Conservation (phyloP, 2,329 filamentous ascomycete genomes). For the Colletotrichum shisoi region DNA sequence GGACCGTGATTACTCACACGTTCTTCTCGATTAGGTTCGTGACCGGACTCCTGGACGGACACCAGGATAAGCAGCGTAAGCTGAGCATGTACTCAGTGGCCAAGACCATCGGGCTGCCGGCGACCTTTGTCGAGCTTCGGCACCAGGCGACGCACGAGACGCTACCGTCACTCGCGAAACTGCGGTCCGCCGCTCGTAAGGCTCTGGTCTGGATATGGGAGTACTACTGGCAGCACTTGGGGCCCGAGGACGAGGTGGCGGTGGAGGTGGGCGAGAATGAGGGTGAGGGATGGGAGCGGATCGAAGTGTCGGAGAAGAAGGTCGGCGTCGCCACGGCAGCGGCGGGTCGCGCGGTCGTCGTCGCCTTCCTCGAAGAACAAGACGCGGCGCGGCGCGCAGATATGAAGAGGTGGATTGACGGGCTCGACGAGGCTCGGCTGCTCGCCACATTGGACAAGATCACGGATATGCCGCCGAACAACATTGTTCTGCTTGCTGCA, state of each 20-base stretch:
- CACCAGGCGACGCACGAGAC: slow-evolving; percentile 93
- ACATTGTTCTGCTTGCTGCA: slow-evolving; percentile 54
- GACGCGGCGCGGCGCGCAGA: slow-evolving; percentile 44
- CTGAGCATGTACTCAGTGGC: slow-evolving; percentile 77
- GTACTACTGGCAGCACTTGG: slow-evolving; percentile 77
- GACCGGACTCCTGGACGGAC: slow-evolving; percentile 78
- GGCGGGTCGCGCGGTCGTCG: slow-evolving; percentile 49
- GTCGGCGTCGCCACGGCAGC: slow-evolving; percentile 20
- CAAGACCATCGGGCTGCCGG: slow-evolving; percentile 72
- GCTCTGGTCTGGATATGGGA: slow-evolving; percentile 87
- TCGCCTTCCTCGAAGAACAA: slow-evolving; percentile 51
- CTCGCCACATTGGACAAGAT: slow-evolving; percentile 52
- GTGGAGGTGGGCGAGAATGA: slow-evolving; percentile 5
- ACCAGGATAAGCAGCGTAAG: slow-evolving; percentile 72
- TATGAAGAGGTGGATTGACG: slow-evolving; percentile 47
- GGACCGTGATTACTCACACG: slow-evolving; percentile 4
- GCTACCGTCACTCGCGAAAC: slow-evolving; percentile 75
- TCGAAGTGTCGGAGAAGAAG: slow-evolving; percentile 38
- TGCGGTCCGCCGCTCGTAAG: slow-evolving; percentile 73
- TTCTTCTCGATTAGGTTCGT: slow-evolving; percentile 67
- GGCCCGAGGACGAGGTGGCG: slow-evolving; percentile 41
- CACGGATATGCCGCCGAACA: slow-evolving; percentile 52
- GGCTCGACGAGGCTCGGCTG: slow-evolving; percentile 51
- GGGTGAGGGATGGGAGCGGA: too few relatives aligned
- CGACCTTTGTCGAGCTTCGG: slow-evolving; percentile 85